Base-by-base conservation (phyloP, 2,329 filamentous ascomycete species). In the Chaetomium sp. region DNA sequence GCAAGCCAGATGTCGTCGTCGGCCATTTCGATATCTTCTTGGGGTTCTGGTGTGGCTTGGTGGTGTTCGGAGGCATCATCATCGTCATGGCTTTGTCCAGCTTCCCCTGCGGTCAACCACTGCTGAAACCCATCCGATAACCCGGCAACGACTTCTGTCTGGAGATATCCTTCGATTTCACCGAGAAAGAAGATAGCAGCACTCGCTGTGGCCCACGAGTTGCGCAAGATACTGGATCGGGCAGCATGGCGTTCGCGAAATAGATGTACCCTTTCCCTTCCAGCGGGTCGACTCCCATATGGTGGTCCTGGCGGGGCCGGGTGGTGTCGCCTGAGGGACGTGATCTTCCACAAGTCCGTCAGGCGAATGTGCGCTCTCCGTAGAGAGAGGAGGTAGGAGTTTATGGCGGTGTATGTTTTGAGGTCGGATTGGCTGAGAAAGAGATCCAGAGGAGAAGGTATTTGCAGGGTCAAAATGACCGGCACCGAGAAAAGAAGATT, bases 121-220 rank as follows among this genome's bases (percentile, higher is more conserved):
- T 71, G 69, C 52, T 87, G 81, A 63, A 97, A 91, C 51, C 88
- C 84, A 12, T 86, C 80, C 83, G 91, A 96, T 1, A 89, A 85
- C 36, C 85, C 85, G 57, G 85, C 82, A 11, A 96, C 86, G 6
- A 97, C 86, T 66, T 96, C 91, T 1, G 88, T 89, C 69, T 96
- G 92, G 45, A 97, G 84, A 65, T 95, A 97, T 3, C 84, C 84
- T 62, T 92, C 88, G 11, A 89, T 86, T 68, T 96, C 91, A 0
- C 88, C 89, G 3, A 97, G 77, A 63, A 97, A 88, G 72, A 96
- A 96, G 4, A 95, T 82, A 1, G 89, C 87, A 2, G 91, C 88
- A 66, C 88, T 91, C 63, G 88, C 87, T 0, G 89, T 95, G 0
- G 91, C 92, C 94, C 94, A 99, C 0, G 92, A 81, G 60, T 85